Base-by-base conservation (phyloP, 805 yeast species). In the Alloascoidea hylecoeti region DNA sequence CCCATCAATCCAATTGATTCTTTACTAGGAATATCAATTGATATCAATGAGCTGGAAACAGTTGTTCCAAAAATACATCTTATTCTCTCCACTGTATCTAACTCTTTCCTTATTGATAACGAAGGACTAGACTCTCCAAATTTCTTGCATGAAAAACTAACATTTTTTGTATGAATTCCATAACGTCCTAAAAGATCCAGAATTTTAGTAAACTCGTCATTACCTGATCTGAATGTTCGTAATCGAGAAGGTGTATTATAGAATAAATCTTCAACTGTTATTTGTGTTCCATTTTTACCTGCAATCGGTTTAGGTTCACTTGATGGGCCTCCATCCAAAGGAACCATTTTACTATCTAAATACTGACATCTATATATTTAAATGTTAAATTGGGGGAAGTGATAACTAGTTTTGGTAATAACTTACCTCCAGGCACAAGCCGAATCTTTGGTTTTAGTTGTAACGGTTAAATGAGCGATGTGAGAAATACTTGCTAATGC, bases 401-500 rank as follows among this genome's bases (percentile, higher is more conserved):
- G 6, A 14, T 5, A 17, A 36, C 15, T 34, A 5, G 37, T 41
- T 14, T 40, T 18, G 3, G 12, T 12, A 17, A 35, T 40, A 15
- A n/a, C 35, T n/a, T 17, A 70, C 44, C 64, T 72, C 71, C 80
- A 79, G 0, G 95, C 96, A 49, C 84, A 68, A 0, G 67, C 59
- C 1, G 76, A 69, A 1, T 58, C 66, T 4, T 46, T 49, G 0
- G 81, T 73, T 55, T 82, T 86, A 0, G 96, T 83, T 1, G 77
- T 67, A 4, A 92, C 94, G 0, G 84, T 67, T 1, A 92, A 60
- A 41, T 86, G 78, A 0, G 96, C 68, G 15, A 92, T 78, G 50
- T 89, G 96, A 0, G 96, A 85, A 4, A 92, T 88, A 51, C 92
- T 78, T 1, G 97, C 96, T 36, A 92, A 62, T 0, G 98, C 98